Base-by-base conservation (phyloP, 805 yeast genomes). In the Maudiozyma serrabonitensis region DNA sequence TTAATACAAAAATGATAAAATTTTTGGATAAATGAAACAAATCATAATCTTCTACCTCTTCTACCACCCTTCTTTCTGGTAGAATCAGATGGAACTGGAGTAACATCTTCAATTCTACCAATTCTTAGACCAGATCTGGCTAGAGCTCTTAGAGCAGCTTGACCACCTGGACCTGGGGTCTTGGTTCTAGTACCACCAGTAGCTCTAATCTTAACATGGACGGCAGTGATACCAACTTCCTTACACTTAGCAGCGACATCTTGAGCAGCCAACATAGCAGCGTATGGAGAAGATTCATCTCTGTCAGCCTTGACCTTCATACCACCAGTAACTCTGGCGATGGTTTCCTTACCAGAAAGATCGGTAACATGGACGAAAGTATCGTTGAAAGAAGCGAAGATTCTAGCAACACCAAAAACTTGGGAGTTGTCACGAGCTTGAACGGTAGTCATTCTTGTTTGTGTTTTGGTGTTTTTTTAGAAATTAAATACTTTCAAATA, bases 11-110 rank as follows among this genome's bases (percentile, higher is more conserved):
- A 28, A 28, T 28, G 6, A 28, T 28, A 28, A 28, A 28, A 28
- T 9, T 28, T 6, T 28, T 28, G 32, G 32, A 28, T 28, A 28
- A 28, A 28, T 11, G 15, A 35, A 35, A 35, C 38, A 51, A 64
- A 64, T 78, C 76, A 87, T 79, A 90, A 85, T 87, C 99, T 89
- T 85, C 99, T 91, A 91, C 99, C 99, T 84, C 99, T 90, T 83
- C 99, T 93, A 87, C 99, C 99, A 88, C 99, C 99, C 95, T 93
- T 95, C 88, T 91, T 87, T 86, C 99, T 93, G 76, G 99, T 95
- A 70, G 98, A 90, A 79, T 93, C 99, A 66, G 99, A 93, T 76
- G 99, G 99, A 69, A 93, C 90, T 76, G 99, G 99, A 67, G 99
- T 93, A 66, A 93, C 99, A 76, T 93, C 99, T 82, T 95, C 99